These are phyloP conservation scores for Mycena sp. DNA, from an alignment of 1,284 basidiomycete genomes.

Conservation along the genomic window DNA sequence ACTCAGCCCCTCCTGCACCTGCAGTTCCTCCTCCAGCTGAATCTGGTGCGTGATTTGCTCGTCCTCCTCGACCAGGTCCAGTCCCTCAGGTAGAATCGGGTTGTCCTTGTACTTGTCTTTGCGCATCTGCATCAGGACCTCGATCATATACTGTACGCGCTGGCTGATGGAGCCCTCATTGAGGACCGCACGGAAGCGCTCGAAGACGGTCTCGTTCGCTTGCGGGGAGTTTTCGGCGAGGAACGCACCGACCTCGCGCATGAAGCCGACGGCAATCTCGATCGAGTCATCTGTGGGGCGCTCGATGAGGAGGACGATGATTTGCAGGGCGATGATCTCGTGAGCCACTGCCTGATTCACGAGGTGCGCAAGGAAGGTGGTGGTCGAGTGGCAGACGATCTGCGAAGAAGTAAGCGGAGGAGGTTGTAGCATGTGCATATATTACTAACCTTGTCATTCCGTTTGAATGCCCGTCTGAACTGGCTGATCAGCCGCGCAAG, in stretches of 20 bases:
- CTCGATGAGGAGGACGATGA: constrained; percentile 93
- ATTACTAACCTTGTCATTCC: constrained; percentile 99
- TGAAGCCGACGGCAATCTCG: constrained; percentile 98
- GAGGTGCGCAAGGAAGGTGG: constrained; percentile 96
- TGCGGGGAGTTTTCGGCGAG: constrained; percentile 94
- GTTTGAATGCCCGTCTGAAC: constrained; percentile 94
- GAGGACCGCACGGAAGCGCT: constrained; percentile 95
- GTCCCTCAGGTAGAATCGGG: constrained; percentile 89
- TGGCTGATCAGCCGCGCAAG: constrained; percentile 92
- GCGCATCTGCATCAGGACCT: constrained; percentile 97
- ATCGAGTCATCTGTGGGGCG: constrained; percentile 98
- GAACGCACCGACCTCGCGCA: constrained; percentile 97
- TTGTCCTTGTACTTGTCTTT: constrained; percentile 99
- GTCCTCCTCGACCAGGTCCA: constrained; percentile 98
- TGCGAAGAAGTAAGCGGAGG: too few species aligned
- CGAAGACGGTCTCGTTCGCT: constrained; percentile 92
- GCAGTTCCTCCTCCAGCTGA: constrained; percentile 91
- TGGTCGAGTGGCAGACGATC: constrained; percentile 94
- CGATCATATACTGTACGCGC: constrained; percentile 99
- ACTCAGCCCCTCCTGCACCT: constrained; percentile 95
- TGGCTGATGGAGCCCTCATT: constrained; percentile 97
- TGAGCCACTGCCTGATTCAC: constrained; percentile 97
- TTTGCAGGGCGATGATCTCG: constrained; percentile 95
- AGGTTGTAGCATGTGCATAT: too few species aligned
- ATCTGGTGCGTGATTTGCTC: constrained; percentile 97